Evolutionary conservation across 768 basidiomycete genomes (phyloP), one percentile per base, ranked within the genome.

Genomic region (Galerina marginata): DNA sequence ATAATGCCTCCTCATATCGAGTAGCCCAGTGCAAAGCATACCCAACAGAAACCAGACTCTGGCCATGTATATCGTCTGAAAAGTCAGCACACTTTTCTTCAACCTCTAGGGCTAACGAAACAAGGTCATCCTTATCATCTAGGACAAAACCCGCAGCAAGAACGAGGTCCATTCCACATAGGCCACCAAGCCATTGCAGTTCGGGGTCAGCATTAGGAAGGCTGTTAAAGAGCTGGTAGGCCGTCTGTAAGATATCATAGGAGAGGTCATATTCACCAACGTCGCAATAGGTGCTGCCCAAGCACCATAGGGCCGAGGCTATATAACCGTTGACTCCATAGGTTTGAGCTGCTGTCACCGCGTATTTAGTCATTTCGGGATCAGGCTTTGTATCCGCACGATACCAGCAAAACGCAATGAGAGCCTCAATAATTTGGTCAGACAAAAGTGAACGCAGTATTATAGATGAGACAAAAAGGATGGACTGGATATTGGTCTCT

Each of bases 401-500:
- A 16, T 61, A 46, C 60, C 60, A 61, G 9, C 45, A 49, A 37
- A 42, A 56, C 16, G 36, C 45, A 50, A 61, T 25, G 48, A 25
- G 33, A 23, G 26, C 49, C 12, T 46, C 49, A 38, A 54, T 52
- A 2, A 43, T 38, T 15, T n/a, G 42, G 25, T 58, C 46, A 25
- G 52, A 5, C 9, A 47, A 16, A n/a, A n/a, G n/a, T n/a, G n/a
- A n/a, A n/a, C n/a, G n/a, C n/a, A n/a, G n/a, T n/a, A n/a, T n/a
- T n/a, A n/a, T n/a, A 50, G 44, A 20, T 6, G 50, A 54, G 16
- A 29, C n/a, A 39, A 59, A 48, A 26, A 62, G 45, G 51, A 62
- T 38, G 37, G 61, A 58, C 14, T 62, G 61, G 43, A 62, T 58
- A 45, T 62, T 62, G 33, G 61, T 46, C 23, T 62, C 46, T 11